Evolutionary conservation across 2,329 filamentous ascomycete species (phyloP), one percentile per base, ranked within the genome.

Genomic region (Orbilia ellipsospora): DNA sequence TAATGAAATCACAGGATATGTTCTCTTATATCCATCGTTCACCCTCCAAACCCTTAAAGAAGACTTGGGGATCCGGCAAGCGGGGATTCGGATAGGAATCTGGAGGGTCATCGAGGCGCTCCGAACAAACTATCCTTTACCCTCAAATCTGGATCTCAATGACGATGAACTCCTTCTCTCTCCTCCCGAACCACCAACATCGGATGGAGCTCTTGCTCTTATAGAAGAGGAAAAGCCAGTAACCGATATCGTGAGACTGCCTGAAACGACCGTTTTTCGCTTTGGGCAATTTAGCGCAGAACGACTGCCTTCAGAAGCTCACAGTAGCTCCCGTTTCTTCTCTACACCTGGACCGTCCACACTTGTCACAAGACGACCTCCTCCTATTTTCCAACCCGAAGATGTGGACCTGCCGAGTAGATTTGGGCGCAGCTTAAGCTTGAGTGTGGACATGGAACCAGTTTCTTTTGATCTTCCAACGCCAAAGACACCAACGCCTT

Each of bases 81-180:
- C 67, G 4, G 72, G 72, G 1, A 8, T 69, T 1, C 12, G 54
- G 10, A 40, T 75, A 4, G 15, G 20, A 4, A 10, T 75, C 0
- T 75, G 59, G 57, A 57, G 44, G 0, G 20, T 75, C 0, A 56
- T 75, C 20, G 10, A 16, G 6, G 52, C 51, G 12, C 54, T 75
- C 10, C 52, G 72, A 4, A n/a, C 45, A 10, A 51, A 26, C 0
- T 67, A 67, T 28, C 28, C 50, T 7, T 18, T 12, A 20, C 48
- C 20, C 13, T 45, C 68, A 4, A 26, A 15, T 1, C 18, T 52
- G 2, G 55, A 74, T 26, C 36, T 75, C 1, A 5, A 40, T 1
- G 72, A 75, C 36, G 72, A 75, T 36, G 31, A 57, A 2, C 48
- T 74, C 1, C 61, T 74, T 4, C 70, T 44, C 1, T 57, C 72